A percentile compares a stretch with the other conserved stretches of the same genome.
Conservation (phyloP, 75 land plant genomes). For the Sequoia sempervirens region DNA sequence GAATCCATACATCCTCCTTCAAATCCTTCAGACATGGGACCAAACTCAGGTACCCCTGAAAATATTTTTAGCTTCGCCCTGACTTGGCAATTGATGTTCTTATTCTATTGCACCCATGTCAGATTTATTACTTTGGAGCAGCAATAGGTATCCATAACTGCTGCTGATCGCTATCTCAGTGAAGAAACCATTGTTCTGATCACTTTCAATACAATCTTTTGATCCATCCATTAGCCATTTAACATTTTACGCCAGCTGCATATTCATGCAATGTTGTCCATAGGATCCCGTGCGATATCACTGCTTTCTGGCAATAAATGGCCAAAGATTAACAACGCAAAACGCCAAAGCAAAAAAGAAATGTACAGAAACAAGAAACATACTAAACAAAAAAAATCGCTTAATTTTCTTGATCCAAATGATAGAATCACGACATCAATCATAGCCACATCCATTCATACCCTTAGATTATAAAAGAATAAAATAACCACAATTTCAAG, state of each 20-base stretch:
- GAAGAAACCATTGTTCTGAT: not conserved
- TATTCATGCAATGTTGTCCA: not conserved
- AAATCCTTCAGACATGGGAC: slow-evolving; percentile 13
- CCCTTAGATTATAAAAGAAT: not conserved
- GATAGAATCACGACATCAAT: not conserved
- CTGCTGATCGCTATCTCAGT: not conserved
- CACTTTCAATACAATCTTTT: not conserved
- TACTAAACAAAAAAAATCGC: not conserved
- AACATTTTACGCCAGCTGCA: not conserved
- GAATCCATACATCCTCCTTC: slow-evolving; percentile 11
- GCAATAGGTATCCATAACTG: not conserved
- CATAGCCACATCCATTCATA: not conserved
- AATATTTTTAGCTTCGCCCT: not conserved
- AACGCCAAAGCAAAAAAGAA: not conserved
- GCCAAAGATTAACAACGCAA: not conserved
- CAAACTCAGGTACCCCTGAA: not conserved
- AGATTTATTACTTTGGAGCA: not conserved
- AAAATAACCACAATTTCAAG: not conserved
- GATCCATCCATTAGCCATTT: not conserved
- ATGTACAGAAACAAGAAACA: not conserved
- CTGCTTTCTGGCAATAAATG: not conserved
- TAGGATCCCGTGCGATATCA: not conserved
- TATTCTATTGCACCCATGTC: not conserved
- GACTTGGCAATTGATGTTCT: not conserved
- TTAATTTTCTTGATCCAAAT: not conserved